Conservation (phyloP, 148 eudicot species). For the Pouteria glomerata region DNA sequence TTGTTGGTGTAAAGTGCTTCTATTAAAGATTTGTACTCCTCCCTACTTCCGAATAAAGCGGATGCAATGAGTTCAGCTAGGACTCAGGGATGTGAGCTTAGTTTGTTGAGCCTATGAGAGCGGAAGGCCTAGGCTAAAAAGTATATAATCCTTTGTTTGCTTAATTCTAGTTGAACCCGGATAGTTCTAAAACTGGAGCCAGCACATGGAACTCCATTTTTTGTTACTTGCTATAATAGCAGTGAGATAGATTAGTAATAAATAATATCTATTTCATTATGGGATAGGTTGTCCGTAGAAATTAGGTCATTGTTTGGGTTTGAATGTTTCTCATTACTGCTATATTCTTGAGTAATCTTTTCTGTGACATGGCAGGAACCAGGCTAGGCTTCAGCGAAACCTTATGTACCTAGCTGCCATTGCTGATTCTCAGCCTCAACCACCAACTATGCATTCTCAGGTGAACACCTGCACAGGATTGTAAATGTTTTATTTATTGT, state of each 20-base stretch:
- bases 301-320: neutral
- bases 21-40: too few species aligned
- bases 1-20: too few species aligned
- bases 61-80: neutral
- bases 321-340: neutral
- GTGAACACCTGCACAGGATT: slow-evolving; percentile 17
- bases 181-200: too few species aligned
- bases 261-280: neutral
- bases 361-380: slow-evolving; percentile 43
- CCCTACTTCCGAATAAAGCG: too few species aligned
- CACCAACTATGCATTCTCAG: slow-evolving; percentile 75
- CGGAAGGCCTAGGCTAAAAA: neutral
- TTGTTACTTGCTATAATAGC: neutral
- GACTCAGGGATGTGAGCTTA: neutral
- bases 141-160: neutral
- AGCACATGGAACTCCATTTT: too few species aligned
- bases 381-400: slow-evolving; percentile 81
- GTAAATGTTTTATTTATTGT: neutral
- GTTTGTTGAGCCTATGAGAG: neutral
- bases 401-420: slow-evolving; percentile 95
- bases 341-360: neutral
- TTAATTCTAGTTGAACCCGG: too few species aligned
- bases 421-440: slow-evolving; percentile 89
- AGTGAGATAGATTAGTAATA: neutral
- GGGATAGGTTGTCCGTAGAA: neutral